Percentiles rank a stretch among this genome's conserved stretches.
Conservation (phyloP, 306 rosid species). For the Lablab purpureus region DNA sequence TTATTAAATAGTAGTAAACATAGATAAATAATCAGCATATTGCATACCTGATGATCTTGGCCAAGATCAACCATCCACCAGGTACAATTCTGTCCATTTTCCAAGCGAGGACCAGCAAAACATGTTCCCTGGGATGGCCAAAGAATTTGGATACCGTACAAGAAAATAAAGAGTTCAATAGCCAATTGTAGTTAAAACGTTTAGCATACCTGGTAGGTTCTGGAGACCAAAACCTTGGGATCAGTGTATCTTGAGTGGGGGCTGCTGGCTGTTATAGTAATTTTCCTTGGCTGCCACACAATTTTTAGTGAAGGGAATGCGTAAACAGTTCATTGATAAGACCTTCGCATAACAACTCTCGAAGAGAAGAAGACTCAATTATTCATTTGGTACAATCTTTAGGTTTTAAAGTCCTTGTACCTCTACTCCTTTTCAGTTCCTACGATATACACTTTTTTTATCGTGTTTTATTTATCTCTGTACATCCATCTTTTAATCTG, state of each 20-base stretch:
- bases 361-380: background rate
- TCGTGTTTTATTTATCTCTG: too few relatives aligned
- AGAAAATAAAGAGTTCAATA: constrained; percentile 17
- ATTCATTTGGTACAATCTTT: background rate
- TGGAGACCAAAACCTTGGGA: constrained; percentile 91
- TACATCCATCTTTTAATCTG: background rate
- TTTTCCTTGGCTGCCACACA: constrained; percentile 61
- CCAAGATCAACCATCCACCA: constrained; percentile 98
- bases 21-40: background rate
- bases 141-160: constrained; percentile 35
- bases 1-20: background rate
- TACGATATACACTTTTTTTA: background rate
- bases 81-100: constrained; percentile 71
- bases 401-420: background rate
- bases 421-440: background rate
- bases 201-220: constrained; percentile 79
- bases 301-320: constrained; percentile 34
- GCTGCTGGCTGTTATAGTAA: constrained; percentile 77
- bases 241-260: constrained; percentile 93
- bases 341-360: background rate
- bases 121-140: constrained; percentile 83
- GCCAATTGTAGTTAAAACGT: background rate
- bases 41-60: constrained; percentile 80
- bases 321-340: constrained; percentile 17
- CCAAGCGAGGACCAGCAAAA: constrained; percentile 83